Conservation (phyloP, 1,139 yeast genomes). For the Tardiomyces digboiensis region DNA sequence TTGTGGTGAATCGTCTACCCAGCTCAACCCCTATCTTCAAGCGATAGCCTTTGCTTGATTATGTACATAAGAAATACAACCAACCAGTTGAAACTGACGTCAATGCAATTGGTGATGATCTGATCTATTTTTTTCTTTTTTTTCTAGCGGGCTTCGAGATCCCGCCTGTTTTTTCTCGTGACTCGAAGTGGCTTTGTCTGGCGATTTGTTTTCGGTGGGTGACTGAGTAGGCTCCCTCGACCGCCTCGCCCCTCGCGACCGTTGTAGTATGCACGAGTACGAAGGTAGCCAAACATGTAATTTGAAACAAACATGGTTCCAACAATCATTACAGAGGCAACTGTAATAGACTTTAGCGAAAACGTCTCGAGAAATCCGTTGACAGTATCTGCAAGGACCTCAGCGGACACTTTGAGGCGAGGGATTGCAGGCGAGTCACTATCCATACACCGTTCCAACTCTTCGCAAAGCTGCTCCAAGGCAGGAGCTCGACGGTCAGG, state of each 20-base stretch:
- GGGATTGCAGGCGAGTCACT: conserved; percentile 71
- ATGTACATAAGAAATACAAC: not conserved
- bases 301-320: conserved; percentile 31
- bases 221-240: no score
- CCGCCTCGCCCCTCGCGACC: not conserved
- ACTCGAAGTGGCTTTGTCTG: not conserved
- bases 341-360: conserved; percentile 53
- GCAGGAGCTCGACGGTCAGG: conserved; percentile 46
- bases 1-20: conserved; percentile 32
- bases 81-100: not conserved
- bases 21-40: conserved; percentile 3
- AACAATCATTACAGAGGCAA: conserved; percentile 30
- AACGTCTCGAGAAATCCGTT: conserved; percentile 67
- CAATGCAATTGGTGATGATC: not conserved
- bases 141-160: not conserved
- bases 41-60: not conserved
- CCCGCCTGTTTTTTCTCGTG: not conserved
- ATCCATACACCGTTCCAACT: conserved; percentile 76
- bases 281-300: conserved; percentile 33
- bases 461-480: conserved; percentile 54
- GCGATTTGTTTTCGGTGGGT: not conserved
- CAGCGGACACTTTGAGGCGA: conserved; percentile 60
- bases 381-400: conserved; percentile 64
- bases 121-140: not conserved
- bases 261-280: conserved; percentile 12